Base-by-base conservation (phyloP, 2,329 filamentous ascomycete species). In the Fonsecaea nubica region DNA sequence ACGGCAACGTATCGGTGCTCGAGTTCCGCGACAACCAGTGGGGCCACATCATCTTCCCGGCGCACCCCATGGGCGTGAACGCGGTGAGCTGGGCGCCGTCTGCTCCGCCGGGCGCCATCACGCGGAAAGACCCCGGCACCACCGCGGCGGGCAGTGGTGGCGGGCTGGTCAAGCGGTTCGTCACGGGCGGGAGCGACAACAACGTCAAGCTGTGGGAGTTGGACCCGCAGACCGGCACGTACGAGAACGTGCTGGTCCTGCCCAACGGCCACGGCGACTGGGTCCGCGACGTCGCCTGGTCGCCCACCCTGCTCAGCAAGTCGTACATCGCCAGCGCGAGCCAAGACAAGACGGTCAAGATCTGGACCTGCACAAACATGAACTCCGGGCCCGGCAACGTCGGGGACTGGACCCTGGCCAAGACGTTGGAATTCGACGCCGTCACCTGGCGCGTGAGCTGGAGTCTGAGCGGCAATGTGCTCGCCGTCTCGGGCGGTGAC, bases 221-320 rank as follows among this genome's bases (percentile, higher is more conserved):
- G 74, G 92, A 91, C 74, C 75, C 80, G 4, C 84, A 87, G 71
- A 79, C 79, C 45, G 82, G 83, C 68, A 81, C 79, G 48, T 88
- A 87, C 77, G 79, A 80, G 63, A 79, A 81, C 66, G 81, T 81
- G 50, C 78, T 81, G 53, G 81, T 90, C 10, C 83, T 99, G 71
- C 80, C 85, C 1, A 77, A 81, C 72, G 95, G 95, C 69, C 95
- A 99, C 81, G 87, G 88, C 5, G 95, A 98, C 82, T 99, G 95
- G 95, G 95, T 99, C 63, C 89, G 95, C 70, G 95, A 99, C 78
- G 95, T 99, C 12, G 92, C 94, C 13, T 99, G 95, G 95, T 94
- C 91, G 58, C 95, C 95, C 10, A 97, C 93, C 30, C 92, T 98
- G 63, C 85, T 99, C 66, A 92, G 93, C 75, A 97, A 97, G 85